Conservation (phyloP, 2,329 filamentous ascomycete genomes). For the Amylocarpus encephaloides region DNA sequence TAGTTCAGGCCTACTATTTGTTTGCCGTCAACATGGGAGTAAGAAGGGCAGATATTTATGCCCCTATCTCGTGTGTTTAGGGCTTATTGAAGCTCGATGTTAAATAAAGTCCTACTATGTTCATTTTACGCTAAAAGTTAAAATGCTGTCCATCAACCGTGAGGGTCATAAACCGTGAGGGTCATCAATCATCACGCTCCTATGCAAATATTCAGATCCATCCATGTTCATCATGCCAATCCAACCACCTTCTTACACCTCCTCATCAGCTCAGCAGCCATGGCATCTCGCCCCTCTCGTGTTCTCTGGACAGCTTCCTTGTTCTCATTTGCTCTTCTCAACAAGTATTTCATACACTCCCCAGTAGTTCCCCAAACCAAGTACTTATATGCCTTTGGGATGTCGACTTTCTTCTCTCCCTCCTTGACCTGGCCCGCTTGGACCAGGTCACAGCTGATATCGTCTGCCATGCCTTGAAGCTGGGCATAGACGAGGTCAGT, state of each 20-base stretch:
- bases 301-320: constrained; percentile 62
- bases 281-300: constrained; percentile 53
- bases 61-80: too few species aligned
- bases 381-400: constrained; percentile 57
- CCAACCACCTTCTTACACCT: constrained; percentile 42
- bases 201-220: neutral
- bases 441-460: constrained; percentile 64
- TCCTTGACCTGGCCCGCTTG: constrained; percentile 25
- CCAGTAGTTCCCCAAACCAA: constrained; percentile 63
- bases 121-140: too few species aligned
- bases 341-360: constrained; percentile 74
- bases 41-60: too few species aligned
- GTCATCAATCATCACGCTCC: neutral
- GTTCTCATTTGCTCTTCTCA: constrained; percentile 68
- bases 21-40: too few species aligned
- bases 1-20: too few species aligned
- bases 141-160: neutral
- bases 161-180: neutral
- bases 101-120: too few species aligned
- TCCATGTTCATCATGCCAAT: neutral
- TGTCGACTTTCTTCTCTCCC: constrained; percentile 37
- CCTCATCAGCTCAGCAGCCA: constrained; percentile 55
- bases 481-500: constrained; percentile 62
- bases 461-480: constrained; percentile 93
- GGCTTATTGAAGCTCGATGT: too few species aligned